Evolutionary conservation across 2,329 filamentous ascomycete genomes (phyloP).

Genomic region (Venturia aucupariae): DNA sequence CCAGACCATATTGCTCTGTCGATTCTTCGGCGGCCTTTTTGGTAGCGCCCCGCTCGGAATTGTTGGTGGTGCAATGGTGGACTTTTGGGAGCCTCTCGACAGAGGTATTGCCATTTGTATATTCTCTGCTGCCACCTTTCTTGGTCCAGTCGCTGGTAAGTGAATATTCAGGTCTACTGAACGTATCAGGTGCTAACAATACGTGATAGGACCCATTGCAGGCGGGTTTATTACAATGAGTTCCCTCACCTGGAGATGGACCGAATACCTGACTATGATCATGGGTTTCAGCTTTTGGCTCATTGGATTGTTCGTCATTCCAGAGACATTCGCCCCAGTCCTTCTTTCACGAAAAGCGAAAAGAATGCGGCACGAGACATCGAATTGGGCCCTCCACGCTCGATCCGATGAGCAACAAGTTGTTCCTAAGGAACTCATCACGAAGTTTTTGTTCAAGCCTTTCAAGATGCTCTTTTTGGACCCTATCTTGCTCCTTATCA

Average conservation of each 20-base stretch:
- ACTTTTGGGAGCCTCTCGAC: conserved; percentile 41
- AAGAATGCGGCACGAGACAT: conserved; percentile 38
- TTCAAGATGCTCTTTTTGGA: conserved; percentile 38
- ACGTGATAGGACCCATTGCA: conserved; percentile 34
- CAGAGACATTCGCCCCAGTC: conserved; percentile 42
- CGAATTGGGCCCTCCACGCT: conserved; percentile 39
- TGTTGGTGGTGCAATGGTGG: conserved; percentile 40
- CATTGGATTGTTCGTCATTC: conserved; percentile 39
- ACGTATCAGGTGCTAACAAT: conserved; percentile 18
- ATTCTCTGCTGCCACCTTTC: conserved; percentile 38
- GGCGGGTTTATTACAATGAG: conserved; percentile 42
- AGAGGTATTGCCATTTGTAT: conserved; percentile 37
- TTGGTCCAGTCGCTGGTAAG: conserved; percentile 29
- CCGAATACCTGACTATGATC: conserved; percentile 46
- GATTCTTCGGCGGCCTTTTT: conserved; percentile 46
- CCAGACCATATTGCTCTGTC: conserved; percentile 44
- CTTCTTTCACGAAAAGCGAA: conserved; percentile 41
- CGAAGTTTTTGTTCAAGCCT: conserved; percentile 37
- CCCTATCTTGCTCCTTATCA: conserved; percentile 40
- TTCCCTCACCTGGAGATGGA: conserved; percentile 49
- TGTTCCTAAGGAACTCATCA: conserved; percentile 29
- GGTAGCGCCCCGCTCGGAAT: conserved; percentile 43
- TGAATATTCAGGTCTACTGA: background rate
- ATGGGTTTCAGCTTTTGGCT: conserved; percentile 26
- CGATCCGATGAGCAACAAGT: conserved; percentile 35